phyloP scores from a whole-genome alignment of 108 stramenopile species.

The Stephanodiscus triporus region DNA sequence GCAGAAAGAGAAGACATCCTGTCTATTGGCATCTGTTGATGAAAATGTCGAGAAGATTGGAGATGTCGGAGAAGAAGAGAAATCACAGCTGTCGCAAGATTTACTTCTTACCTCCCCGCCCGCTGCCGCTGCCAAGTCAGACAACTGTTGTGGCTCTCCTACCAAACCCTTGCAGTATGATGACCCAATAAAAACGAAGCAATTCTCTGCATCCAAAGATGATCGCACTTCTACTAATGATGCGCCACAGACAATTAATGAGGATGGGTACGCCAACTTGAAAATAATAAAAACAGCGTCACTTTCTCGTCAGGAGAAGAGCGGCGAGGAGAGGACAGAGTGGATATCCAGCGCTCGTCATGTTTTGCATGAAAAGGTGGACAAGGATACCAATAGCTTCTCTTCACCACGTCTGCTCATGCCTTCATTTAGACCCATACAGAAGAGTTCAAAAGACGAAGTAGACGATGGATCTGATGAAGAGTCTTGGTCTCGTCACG shows the following conservation, averaged over 20 bases:
- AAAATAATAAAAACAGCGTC: neutral
- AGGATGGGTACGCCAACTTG: neutral
- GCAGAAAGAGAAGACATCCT: neutral
- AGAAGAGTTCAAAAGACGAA: neutral
- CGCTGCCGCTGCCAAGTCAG: neutral
- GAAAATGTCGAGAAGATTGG: neutral
- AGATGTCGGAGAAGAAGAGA: neutral
- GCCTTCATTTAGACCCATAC: slow-evolving; percentile 20
- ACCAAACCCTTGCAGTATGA: neutral
- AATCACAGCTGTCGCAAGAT: slow-evolving; percentile 39
- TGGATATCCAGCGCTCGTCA: slow-evolving; percentile 29
- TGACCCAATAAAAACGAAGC: neutral
- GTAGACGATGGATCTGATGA: slow-evolving; percentile 30
- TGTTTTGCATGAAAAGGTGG: neutral
- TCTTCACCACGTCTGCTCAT: slow-evolving; percentile 12
- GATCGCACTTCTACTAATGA: neutral
- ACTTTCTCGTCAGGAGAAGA: neutral
- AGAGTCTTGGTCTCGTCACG: slow-evolving; percentile 6
- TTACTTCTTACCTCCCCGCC: slow-evolving; percentile 24
- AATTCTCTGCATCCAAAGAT: neutral
- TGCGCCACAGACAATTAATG: too few species aligned
- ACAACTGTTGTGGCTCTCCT: neutral
- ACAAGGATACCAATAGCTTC: neutral
- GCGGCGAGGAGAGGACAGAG: neutral
- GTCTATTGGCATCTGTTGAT: neutral